Percentiles rank a stretch among this genome's conserved stretches.
Evolutionary conservation across 2,329 filamentous ascomycete genomes (phyloP).

Genomic region (Curvularia hawaiiensis): DNA sequence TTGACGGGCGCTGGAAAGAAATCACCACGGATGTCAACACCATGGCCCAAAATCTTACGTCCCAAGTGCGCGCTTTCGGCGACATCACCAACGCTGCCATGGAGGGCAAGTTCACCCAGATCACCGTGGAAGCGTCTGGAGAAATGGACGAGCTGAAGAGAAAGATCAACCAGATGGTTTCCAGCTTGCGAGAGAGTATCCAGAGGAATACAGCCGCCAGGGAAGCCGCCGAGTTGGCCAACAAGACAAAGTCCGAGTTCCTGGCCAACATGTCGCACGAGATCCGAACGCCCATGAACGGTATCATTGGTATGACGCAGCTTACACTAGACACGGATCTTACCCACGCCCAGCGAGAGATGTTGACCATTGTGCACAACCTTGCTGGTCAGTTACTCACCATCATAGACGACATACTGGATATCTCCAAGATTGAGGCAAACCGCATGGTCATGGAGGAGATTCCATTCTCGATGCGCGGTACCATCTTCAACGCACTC

Average conservation of each 20-base stretch:
- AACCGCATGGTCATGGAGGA: slow-evolving; percentile 98
- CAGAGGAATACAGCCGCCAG: slow-evolving; percentile 95
- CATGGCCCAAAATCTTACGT: slow-evolving; percentile 83
- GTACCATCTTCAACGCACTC: slow-evolving; percentile 94
- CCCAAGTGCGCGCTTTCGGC: slow-evolving; percentile 95
- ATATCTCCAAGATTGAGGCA: slow-evolving; percentile 82
- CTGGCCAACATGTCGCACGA: slow-evolving; percentile 99
- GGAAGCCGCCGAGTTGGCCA: slow-evolving; percentile 93
- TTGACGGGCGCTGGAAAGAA: slow-evolving; percentile 96
- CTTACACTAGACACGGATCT: slow-evolving; percentile 92
- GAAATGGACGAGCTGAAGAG: slow-evolving; percentile 99
- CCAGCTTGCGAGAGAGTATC: slow-evolving; percentile 92
- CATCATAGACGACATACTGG: slow-evolving; percentile 84
- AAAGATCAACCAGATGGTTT: slow-evolving; percentile 99
- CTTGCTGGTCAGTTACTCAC: slow-evolving; percentile 94
- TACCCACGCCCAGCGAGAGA: slow-evolving; percentile 94
- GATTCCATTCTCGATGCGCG: slow-evolving; percentile 92
- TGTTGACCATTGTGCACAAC: slow-evolving; percentile 98
- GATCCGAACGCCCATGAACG: slow-evolving; percentile 96
- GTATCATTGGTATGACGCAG: slow-evolving; percentile 98
- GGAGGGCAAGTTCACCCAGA: slow-evolving; percentile 94
- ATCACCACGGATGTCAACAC: slow-evolving; percentile 97
- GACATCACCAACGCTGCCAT: slow-evolving; percentile 98
- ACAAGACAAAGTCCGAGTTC: slow-evolving; percentile 98
- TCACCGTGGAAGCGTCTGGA: slow-evolving; percentile 95